These are phyloP conservation scores for Chlamydomonas reinhardtii DNA, from an alignment of 163 green algal genomes.

Conservation along the genomic window DNA sequence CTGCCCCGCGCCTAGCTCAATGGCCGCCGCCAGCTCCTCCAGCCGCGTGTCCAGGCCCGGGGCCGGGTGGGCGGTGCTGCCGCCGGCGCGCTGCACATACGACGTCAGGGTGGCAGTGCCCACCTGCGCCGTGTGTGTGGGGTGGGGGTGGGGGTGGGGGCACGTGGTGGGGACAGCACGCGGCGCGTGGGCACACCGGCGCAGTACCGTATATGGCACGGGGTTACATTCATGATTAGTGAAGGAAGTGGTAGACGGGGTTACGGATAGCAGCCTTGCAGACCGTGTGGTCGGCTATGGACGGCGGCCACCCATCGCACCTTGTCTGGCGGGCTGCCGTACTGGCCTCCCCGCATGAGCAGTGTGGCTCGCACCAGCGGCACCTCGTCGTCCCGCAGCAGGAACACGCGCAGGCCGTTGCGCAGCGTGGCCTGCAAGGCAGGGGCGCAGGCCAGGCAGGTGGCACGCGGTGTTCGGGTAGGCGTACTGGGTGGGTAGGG, in stretches of 20 bases:
- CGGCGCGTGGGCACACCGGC: too few relatives aligned
- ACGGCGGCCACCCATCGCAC: too few relatives aligned
- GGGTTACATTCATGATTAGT: too few relatives aligned
- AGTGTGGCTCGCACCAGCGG: constrained; percentile 80
- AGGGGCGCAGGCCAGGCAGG: neutral
- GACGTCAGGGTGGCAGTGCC: constrained; percentile 79
- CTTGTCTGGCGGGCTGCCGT: constrained; percentile 75
- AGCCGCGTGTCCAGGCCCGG: constrained; percentile 74
- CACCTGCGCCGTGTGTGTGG: constrained; percentile 48
- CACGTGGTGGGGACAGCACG: too few relatives aligned
- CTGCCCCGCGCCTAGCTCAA: constrained; percentile 61
- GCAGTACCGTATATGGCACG: too few relatives aligned
- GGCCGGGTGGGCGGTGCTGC: constrained; percentile 67
- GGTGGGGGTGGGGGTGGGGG: neutral
- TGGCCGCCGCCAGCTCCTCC: constrained; percentile 74
- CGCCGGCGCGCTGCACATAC: constrained; percentile 80
- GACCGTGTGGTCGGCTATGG: too few relatives aligned
- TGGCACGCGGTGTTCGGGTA: too few relatives aligned
- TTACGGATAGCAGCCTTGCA: too few relatives aligned
- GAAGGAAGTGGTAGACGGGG: too few relatives aligned
- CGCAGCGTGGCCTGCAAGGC: constrained; percentile 53
- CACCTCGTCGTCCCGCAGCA: constrained; percentile 90
- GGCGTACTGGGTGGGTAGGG: too few relatives aligned
- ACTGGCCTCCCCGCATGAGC: constrained; percentile 81
- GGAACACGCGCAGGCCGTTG: constrained; percentile 87